Conservation (phyloP, 768 basidiomycete species). For the Lepiota brunneoincarnata region DNA sequence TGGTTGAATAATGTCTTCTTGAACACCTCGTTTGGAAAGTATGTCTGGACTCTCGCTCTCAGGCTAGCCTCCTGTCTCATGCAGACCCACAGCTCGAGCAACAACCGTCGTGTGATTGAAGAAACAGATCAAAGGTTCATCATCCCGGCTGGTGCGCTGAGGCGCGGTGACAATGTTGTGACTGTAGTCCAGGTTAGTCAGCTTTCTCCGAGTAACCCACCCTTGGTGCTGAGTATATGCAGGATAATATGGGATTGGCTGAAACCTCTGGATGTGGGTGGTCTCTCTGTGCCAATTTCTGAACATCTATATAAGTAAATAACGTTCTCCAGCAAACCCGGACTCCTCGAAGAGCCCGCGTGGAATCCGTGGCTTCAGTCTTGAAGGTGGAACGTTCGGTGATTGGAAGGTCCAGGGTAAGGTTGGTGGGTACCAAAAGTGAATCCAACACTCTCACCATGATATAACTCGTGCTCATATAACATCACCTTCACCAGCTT, state of each 20-base stretch:
- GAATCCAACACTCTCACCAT: constrained; percentile 17
- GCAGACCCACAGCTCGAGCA: constrained; percentile 50
- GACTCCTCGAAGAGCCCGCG: constrained; percentile 70
- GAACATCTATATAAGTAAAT: not conserved
- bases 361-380: constrained; percentile 72
- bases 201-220: not conserved
- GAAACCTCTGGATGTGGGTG: constrained; percentile 49
- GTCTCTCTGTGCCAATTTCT: not conserved
- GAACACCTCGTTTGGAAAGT: constrained; percentile 75
- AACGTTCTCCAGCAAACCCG: constrained; percentile 28
- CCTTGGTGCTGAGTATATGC: not conserved
- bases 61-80: not conserved
- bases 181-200: constrained; percentile 68
- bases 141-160: constrained; percentile 53
- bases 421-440: constrained; percentile 68
- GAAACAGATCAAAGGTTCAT: constrained; percentile 67
- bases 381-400: constrained; percentile 59
- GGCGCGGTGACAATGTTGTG: constrained; percentile 66
- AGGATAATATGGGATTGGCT: constrained; percentile 83
- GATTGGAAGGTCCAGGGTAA: constrained; percentile 77
- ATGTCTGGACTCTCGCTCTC: constrained; percentile 18
- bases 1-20: constrained; percentile 78
- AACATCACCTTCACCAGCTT: constrained; percentile 43
- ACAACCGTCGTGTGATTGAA: constrained; percentile 55
- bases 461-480: not conserved